A percentile compares a stretch with the other conserved stretches of the same genome.
phyloP scores from a whole-genome alignment of 2,329 filamentous ascomycete species.

The Aureobasidium sp. region DNA sequence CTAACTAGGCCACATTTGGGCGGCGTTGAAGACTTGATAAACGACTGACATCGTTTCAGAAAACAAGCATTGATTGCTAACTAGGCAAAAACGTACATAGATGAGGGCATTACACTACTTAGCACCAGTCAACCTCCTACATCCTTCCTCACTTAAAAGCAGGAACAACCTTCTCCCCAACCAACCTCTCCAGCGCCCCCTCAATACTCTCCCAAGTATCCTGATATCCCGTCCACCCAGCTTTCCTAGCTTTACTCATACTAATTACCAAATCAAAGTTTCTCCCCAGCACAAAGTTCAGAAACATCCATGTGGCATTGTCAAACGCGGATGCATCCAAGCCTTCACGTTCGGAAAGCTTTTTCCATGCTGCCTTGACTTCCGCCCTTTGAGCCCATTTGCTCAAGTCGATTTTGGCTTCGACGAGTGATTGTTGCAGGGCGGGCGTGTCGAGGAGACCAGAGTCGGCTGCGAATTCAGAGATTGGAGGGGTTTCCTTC shows the following conservation, averaged over 20 bases:
- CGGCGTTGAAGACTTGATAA: too few species aligned
- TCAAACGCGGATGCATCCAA: constrained; percentile 29
- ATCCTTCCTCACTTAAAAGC: neutral
- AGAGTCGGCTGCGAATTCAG: neutral
- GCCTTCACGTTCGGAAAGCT: constrained; percentile 26
- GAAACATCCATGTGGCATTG: constrained; percentile 38
- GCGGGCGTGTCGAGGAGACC: neutral
- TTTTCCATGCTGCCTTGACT: constrained; percentile 33
- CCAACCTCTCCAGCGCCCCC: neutral
- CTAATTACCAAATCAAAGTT: constrained; percentile 33
- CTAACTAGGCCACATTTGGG: too few species aligned
- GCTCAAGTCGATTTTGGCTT: constrained; percentile 33
- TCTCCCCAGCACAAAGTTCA: constrained; percentile 36
- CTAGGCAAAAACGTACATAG: too few species aligned
- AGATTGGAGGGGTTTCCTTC: neutral
- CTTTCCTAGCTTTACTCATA: constrained; percentile 39
- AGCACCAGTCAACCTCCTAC: neutral
- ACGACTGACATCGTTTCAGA: too few species aligned
- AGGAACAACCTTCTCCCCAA: constrained; percentile 9
- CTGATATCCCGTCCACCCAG: constrained; percentile 36
- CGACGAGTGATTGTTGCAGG: constrained; percentile 22
- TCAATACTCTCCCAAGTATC: constrained; percentile 15
- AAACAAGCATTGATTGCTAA: too few species aligned
- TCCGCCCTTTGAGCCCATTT: constrained; percentile 34
- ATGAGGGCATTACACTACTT: too few species aligned